Conservation (phyloP, 2,329 filamentous ascomycete genomes). For the Penicillium sp. region DNA sequence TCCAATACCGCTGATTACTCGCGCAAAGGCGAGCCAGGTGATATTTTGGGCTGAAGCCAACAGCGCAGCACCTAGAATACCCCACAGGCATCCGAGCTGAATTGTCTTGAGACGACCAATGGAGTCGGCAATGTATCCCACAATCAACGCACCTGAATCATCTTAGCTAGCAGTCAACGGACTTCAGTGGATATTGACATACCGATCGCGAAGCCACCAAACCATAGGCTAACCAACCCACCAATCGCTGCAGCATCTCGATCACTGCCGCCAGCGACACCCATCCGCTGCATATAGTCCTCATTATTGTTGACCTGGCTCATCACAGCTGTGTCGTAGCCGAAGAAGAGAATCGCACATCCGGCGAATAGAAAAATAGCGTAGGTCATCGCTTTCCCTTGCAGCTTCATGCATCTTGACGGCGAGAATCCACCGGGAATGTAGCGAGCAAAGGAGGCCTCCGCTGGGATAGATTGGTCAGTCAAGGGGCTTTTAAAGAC, state of each 20-base stretch:
- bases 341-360: conserved; percentile 23
- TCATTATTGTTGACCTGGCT: conserved; percentile 28
- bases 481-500: too few relatives aligned
- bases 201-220: conserved; percentile 25
- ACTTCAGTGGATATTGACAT: too few relatives aligned
- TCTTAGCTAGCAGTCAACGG: background rate
- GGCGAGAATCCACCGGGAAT: conserved; percentile 13
- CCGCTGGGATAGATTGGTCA: conserved; percentile 6
- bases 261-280: conserved; percentile 15
- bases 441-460: conserved; percentile 4
- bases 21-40: conserved; percentile 24
- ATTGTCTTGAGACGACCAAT: conserved; percentile 28
- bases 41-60: conserved; percentile 25
- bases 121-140: conserved; percentile 26
- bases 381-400: conserved; percentile 9
- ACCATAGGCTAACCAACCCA: conserved; percentile 29
- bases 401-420: conserved; percentile 9
- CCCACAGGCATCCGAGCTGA: conserved; percentile 28
- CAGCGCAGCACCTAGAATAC: conserved; percentile 22
- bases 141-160: conserved; percentile 17
- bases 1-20: conserved; percentile 28
- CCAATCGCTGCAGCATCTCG: conserved; percentile 26
- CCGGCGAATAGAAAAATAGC: conserved; percentile 15
- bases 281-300: conserved; percentile 25
- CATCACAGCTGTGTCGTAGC: conserved; percentile 27